These are phyloP conservation scores for Halteria grandinella DNA, from an alignment of 73 alveolate species.

Conservation along the genomic window DNA sequence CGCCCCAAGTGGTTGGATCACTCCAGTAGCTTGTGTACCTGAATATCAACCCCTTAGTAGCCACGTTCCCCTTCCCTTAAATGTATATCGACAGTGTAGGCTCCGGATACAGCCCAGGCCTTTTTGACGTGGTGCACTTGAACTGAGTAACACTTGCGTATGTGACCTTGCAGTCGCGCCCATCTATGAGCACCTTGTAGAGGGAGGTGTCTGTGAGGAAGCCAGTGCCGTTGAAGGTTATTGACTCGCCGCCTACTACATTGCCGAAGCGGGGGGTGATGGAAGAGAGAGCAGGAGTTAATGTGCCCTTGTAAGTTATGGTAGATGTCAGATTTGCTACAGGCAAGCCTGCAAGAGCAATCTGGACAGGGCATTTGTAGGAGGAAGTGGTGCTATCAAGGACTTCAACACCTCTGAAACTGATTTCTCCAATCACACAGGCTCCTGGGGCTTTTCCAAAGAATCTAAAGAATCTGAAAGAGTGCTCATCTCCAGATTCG, in stretches of 20 bases:
- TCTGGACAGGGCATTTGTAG: background rate
- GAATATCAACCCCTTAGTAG: constrained; percentile 23
- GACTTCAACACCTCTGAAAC: constrained; percentile 28
- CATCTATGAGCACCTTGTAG: constrained; percentile 71
- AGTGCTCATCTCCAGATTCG: too few species aligned
- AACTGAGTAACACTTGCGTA: constrained; percentile 28
- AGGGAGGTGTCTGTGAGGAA: constrained; percentile 42
- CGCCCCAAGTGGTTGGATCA: constrained; percentile 62
- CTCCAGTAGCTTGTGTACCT: constrained; percentile 56
- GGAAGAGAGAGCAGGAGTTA: background rate
- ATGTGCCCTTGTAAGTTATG: background rate
- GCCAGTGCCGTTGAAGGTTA: constrained; percentile 49
- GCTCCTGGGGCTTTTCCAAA: constrained; percentile 1
- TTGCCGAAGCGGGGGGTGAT: constrained; percentile 46
- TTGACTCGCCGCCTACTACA: constrained; percentile 47
- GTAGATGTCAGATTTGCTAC: background rate
- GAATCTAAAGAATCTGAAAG: constrained; percentile 41
- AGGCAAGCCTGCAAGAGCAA: background rate
- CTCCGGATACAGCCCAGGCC: constrained; percentile 47
- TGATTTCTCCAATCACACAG: constrained; percentile 18
- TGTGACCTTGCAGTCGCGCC: constrained; percentile 30
- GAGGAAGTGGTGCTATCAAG: background rate
- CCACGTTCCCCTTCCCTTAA: constrained; percentile 46
- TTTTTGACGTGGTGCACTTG: constrained; percentile 46
- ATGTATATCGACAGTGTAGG: constrained; percentile 7